These are phyloP conservation scores for Peziza echinospora DNA, from an alignment of 495 filamentous ascomycete species.

Conservation along the genomic window DNA sequence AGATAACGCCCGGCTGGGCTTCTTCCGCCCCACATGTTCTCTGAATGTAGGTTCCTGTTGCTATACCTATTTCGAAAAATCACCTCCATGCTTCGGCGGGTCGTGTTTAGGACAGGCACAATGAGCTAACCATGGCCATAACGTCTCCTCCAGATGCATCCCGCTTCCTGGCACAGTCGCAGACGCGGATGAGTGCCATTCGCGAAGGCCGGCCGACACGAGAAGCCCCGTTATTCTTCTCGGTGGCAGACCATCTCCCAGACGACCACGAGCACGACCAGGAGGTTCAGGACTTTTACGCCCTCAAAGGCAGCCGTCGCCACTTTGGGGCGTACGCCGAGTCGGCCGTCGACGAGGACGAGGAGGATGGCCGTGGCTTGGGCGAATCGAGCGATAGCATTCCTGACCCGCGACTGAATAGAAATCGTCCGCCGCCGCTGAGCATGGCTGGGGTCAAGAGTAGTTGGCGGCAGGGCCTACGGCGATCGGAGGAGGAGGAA, in stretches of 20 bases:
- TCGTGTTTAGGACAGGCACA: too few species aligned
- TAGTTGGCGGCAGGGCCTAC: background rate
- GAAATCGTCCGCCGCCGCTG: conserved; percentile 5
- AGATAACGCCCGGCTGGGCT: too few species aligned
- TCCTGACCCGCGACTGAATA: conserved; percentile 15
- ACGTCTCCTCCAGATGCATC: conserved; percentile 99
- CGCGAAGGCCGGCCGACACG: conserved; percentile 17
- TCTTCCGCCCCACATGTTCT: too few species aligned
- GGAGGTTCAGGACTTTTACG: conserved; percentile 82
- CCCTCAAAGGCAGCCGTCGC: conserved; percentile 66
- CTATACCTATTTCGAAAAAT: too few species aligned
- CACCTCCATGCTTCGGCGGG: too few species aligned
- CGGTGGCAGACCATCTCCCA: conserved; percentile 29
- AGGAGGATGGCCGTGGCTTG: conserved; percentile 29
- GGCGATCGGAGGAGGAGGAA: too few species aligned
- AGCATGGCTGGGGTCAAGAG: background rate
- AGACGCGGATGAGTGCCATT: conserved; percentile 43
- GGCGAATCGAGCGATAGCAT: conserved; percentile 18
- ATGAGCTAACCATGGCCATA: too few species aligned
- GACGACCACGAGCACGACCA: conserved; percentile 73
- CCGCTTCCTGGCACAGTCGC: conserved; percentile 88
- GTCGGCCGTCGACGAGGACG: conserved; percentile 29
- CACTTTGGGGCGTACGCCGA: conserved; percentile 41
- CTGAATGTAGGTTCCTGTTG: too few species aligned
- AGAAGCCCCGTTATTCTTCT: conserved; percentile 61